Percentiles rank a stretch among this genome's conserved stretches.
phyloP scores from a whole-genome alignment of 1,139 yeast genomes.

The Lodderomyces jiufengensis region DNA sequence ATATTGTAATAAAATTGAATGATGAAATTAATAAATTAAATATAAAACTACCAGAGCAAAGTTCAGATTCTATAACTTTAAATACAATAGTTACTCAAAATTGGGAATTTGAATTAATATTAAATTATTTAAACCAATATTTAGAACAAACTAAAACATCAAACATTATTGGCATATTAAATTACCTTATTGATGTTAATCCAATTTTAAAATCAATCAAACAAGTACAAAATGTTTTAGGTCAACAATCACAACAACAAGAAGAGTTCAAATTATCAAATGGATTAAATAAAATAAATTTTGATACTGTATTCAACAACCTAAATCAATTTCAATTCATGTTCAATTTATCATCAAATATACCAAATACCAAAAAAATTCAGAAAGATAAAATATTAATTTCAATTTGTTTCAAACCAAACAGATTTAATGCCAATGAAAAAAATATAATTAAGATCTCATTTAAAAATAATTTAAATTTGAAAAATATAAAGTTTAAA shows the following conservation, averaged over 20 bases:
- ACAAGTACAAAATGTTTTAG: slow-evolving; percentile 1
- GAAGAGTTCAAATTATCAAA: slow-evolving; percentile 22
- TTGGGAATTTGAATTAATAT: slow-evolving; percentile 9
- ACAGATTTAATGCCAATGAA: slow-evolving; percentile 25
- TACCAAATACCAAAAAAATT: slow-evolving; percentile 30
- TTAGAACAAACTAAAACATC: slow-evolving; percentile 8
- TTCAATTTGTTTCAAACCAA: slow-evolving; percentile 28
- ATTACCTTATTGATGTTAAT: slow-evolving; percentile 29
- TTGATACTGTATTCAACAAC: slow-evolving; percentile 32
- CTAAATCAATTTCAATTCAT: slow-evolving; percentile 34
- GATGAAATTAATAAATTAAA: slow-evolving; percentile 24
- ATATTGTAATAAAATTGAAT: slow-evolving; percentile 25
- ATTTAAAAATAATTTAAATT: slow-evolving; percentile 35
- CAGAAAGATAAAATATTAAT: slow-evolving; percentile 35
- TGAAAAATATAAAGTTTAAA: slow-evolving; percentile 39
- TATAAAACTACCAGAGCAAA: slow-evolving; percentile 23
- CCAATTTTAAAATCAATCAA: slow-evolving; percentile 27
- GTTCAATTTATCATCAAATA: slow-evolving; percentile 29
- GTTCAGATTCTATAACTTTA: slow-evolving; percentile 17
- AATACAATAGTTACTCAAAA: slow-evolving; percentile 1
- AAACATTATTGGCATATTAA: slow-evolving; percentile 29
- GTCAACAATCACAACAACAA: slow-evolving; percentile 2
- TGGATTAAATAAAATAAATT: slow-evolving; percentile 30
- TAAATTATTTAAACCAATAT: slow-evolving; percentile 15
- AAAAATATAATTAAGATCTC: slow-evolving; percentile 26